Conservation (phyloP, 164 flowering plant species). For the Magnolia kwangsiensis region DNA sequence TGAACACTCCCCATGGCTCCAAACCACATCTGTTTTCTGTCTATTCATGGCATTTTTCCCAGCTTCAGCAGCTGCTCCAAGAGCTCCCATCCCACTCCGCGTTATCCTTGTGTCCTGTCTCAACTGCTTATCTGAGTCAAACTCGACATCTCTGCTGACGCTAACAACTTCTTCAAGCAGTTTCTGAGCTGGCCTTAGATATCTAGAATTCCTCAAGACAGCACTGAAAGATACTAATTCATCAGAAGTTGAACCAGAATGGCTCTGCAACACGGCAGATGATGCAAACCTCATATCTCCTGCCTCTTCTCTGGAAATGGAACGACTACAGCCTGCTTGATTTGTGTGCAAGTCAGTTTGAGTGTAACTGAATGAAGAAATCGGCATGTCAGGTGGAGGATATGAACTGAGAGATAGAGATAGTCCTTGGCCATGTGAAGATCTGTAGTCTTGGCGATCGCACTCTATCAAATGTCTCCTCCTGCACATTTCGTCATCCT, state of each 20-base stretch:
- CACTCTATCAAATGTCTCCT: slow-evolving; percentile 50
- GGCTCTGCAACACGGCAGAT: slow-evolving; percentile 26
- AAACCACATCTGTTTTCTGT: slow-evolving; percentile 12
- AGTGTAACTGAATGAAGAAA: slow-evolving; percentile 29
- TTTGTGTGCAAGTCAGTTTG: slow-evolving; percentile 34
- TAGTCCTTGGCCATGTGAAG: slow-evolving; percentile 46
- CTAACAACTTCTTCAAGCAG: slow-evolving; percentile 64
- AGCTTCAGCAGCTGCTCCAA: slow-evolving; percentile 36
- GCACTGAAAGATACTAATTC: slow-evolving; percentile 30
- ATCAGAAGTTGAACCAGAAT: slow-evolving; percentile 28
- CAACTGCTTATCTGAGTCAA: slow-evolving; percentile 31
- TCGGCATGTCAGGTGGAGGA: slow-evolving; percentile 41
- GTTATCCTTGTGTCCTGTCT: slow-evolving; percentile 17
- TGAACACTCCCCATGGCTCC: slow-evolving; percentile 23
- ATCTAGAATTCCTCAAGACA: slow-evolving; percentile 45
- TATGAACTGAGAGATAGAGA: slow-evolving; percentile 67
- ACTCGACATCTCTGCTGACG: slow-evolving; percentile 37
- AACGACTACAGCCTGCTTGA: slow-evolving; percentile 28
- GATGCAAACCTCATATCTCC: slow-evolving; percentile 27
- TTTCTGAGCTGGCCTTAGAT: slow-evolving; percentile 54
- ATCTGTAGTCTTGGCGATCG: slow-evolving; percentile 20
- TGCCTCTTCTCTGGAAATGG: slow-evolving; percentile 26
- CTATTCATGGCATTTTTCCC: slow-evolving; percentile 17
- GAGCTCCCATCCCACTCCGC: slow-evolving; percentile 28
- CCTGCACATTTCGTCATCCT: slow-evolving; percentile 32